A percentile compares a stretch with the other conserved stretches of the same genome.
Evolutionary conservation across 768 basidiomycete species (phyloP).

Genomic region (Pleurotus eryngii): DNA sequence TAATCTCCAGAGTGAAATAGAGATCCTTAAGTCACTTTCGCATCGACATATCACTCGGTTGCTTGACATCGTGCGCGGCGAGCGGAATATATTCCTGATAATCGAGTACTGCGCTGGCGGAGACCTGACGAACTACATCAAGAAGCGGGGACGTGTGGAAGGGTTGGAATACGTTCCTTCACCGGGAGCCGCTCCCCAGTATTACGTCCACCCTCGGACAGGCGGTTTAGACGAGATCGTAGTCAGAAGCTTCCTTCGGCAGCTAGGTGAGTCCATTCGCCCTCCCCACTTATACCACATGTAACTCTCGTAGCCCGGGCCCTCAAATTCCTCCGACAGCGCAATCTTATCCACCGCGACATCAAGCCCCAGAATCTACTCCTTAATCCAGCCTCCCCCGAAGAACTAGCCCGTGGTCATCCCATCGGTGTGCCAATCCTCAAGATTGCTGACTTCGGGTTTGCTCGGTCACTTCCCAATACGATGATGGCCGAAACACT

Average conservation of each 20-base stretch:
- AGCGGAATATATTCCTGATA: slow-evolving; percentile 85
- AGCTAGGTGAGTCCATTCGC: slow-evolving; percentile 59
- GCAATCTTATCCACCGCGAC: slow-evolving; percentile 93
- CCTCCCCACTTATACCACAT: slow-evolving; percentile 1
- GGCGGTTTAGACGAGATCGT: slow-evolving; percentile 91
- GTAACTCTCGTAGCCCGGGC: slow-evolving; percentile 70
- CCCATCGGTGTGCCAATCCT: slow-evolving; percentile 91
- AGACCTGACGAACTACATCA: slow-evolving; percentile 95
- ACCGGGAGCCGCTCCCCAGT: slow-evolving; percentile 68
- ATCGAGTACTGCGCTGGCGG: slow-evolving; percentile 98
- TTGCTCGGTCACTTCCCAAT: slow-evolving; percentile 88
- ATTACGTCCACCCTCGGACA: slow-evolving; percentile 86
- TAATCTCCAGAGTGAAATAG: slow-evolving; percentile 97
- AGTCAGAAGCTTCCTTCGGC: slow-evolving; percentile 88
- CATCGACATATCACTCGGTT: slow-evolving; percentile 93
- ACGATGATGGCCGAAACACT: slow-evolving; percentile 96
- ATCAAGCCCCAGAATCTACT: slow-evolving; percentile 97
- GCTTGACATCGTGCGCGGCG: slow-evolving; percentile 84
- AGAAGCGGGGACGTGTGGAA: slow-evolving; percentile 92
- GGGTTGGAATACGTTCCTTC: slow-evolving; percentile 78
- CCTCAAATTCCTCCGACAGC: slow-evolving; percentile 84
- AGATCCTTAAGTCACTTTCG: slow-evolving; percentile 90
- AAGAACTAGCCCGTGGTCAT: slow-evolving; percentile 84
- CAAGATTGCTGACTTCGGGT: slow-evolving; percentile 98
- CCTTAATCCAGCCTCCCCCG: slow-evolving; percentile 74